phyloP scores from a whole-genome alignment of 176 grass and related monocot genomes.

The Poa annua region DNA sequence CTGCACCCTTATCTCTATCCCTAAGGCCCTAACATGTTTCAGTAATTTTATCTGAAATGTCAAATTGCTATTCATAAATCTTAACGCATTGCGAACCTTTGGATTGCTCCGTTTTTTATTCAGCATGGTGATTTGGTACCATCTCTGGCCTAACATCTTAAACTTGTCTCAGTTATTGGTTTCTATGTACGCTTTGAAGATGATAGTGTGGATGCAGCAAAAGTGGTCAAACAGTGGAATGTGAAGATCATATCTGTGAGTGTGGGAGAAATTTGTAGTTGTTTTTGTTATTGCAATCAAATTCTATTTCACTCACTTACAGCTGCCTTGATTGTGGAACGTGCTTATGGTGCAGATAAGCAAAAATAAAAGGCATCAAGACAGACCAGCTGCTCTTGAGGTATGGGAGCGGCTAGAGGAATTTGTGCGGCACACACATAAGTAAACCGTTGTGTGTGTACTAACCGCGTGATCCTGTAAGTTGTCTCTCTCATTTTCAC shows the following conservation, averaged over 20 bases:
- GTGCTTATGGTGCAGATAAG: constrained; percentile 62
- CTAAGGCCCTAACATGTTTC: not conserved
- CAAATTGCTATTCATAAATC: not conserved
- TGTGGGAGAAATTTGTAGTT: constrained; percentile 35
- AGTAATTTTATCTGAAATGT: not conserved
- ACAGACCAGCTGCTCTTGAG: constrained; percentile 92
- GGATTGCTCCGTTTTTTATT: constrained; percentile 21
- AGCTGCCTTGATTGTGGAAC: constrained; percentile 15
- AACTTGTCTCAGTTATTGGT: constrained; percentile 73
- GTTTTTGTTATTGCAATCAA: not conserved
- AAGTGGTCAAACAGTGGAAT: constrained; percentile 97
- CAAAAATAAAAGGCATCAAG: constrained; percentile 98
- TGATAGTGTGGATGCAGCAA: constrained; percentile 94
- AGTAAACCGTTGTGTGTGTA: constrained; percentile 33
- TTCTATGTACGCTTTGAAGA: constrained; percentile 98
- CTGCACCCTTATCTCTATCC: not conserved
- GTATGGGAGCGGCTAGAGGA: constrained; percentile 90
- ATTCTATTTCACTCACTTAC: constrained; percentile 10
- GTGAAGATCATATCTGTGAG: constrained; percentile 94
- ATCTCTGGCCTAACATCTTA: constrained; percentile 43
- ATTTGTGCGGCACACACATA: constrained; percentile 69
- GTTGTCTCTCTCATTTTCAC: constrained; percentile 8
- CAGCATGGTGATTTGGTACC: not conserved
- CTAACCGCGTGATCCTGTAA: constrained; percentile 37
- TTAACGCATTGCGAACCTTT: not conserved